Evolutionary conservation across 1,139 yeast species (phyloP).

Genomic region (Yamadazyma atmosphaerica): DNA sequence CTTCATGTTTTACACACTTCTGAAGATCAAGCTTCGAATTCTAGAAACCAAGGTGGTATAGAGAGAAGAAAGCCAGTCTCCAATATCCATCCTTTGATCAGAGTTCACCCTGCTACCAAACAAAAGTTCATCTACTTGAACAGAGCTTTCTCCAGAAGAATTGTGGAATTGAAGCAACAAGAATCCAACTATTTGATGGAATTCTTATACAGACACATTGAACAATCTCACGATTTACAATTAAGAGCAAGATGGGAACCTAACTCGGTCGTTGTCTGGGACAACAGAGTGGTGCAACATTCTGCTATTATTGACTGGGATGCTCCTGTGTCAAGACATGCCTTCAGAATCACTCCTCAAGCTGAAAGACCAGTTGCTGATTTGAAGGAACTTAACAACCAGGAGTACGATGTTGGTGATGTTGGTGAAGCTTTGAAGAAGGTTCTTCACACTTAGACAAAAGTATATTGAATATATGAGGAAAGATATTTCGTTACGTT

Average conservation of each 20-base stretch:
- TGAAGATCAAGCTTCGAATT: constrained; percentile 60
- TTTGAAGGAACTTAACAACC: constrained; percentile 32
- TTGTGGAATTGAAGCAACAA: constrained; percentile 56
- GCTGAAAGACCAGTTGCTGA: constrained; percentile 47
- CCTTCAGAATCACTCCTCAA: constrained; percentile 46
- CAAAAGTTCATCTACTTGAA: constrained; percentile 54
- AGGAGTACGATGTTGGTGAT: constrained; percentile 39
- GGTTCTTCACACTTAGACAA: constrained; percentile 11
- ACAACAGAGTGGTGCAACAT: constrained; percentile 44
- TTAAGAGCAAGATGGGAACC: constrained; percentile 61
- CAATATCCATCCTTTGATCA: constrained; percentile 54
- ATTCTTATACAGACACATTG: constrained; percentile 50
- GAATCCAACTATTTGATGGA: constrained; percentile 53
- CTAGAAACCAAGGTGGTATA: constrained; percentile 39
- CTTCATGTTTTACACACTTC: constrained; percentile 64
- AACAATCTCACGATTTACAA: constrained; percentile 52
- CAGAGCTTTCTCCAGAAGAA: constrained; percentile 53
- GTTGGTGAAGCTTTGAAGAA: constrained; percentile 33
- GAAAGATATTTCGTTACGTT: no score
- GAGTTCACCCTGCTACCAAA: constrained; percentile 59
- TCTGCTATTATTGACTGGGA: constrained; percentile 47
- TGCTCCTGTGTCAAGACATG: constrained; percentile 43
- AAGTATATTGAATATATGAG: no score
- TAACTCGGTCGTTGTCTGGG: constrained; percentile 55
- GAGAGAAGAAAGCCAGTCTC: constrained; percentile 46